phyloP scores from a whole-genome alignment of 2,329 filamentous ascomycete genomes.

The Metarhizium sp. region DNA sequence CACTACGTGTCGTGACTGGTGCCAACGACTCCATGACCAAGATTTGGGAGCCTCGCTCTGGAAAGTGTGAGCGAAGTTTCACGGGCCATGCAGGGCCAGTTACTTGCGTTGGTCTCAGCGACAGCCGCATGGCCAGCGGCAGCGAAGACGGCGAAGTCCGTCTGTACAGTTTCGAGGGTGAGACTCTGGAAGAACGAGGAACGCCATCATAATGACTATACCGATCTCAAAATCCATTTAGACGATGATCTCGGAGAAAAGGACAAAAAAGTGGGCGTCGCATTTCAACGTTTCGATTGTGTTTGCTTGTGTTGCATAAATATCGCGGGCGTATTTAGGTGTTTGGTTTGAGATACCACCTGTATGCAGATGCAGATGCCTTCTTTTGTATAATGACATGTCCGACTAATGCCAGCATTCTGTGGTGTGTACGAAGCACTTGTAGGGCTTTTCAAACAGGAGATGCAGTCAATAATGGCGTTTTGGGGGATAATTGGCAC shows the following conservation, averaged over 20 bases:
- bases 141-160: conserved; percentile 90
- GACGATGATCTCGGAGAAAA: too few species aligned
- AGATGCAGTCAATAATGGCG: background rate
- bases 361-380: background rate
- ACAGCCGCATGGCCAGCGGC: conserved; percentile 80
- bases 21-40: conserved; percentile 94
- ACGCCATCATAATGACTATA: conserved; percentile 34
- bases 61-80: conserved; percentile 86
- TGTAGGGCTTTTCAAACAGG: background rate
- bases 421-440: background rate
- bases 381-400: background rate
- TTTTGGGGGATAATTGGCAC: background rate
- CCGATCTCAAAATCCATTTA: background rate
- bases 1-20: conserved; percentile 76
- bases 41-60: conserved; percentile 82
- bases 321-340: background rate
- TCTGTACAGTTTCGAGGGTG: conserved; percentile 65
- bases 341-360: background rate
- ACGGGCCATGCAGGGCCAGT: conserved; percentile 85
- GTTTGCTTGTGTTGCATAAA: background rate
- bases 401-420: background rate
- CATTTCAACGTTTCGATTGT: background rate
- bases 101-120: conserved; percentile 85
- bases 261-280: background rate
- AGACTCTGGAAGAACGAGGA: conserved; percentile 38